Conservation (phyloP, 2,329 filamentous ascomycete genomes). For the Chalara sp. region DNA sequence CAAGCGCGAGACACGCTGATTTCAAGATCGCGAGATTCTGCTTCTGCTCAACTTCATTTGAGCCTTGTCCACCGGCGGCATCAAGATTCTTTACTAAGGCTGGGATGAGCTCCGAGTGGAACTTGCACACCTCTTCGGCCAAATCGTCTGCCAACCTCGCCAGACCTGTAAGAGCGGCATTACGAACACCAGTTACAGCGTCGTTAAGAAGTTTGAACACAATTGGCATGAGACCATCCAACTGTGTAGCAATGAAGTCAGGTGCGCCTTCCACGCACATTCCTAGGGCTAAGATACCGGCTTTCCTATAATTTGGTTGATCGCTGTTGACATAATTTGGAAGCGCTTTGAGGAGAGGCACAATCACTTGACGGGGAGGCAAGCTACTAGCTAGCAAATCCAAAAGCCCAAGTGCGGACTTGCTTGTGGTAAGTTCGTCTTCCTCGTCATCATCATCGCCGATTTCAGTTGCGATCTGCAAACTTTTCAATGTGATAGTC, state of each 20-base stretch:
- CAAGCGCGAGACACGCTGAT: constrained; percentile 81
- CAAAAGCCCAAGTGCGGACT: constrained; percentile 78
- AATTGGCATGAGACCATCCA: constrained; percentile 77
- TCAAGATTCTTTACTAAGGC: constrained; percentile 85
- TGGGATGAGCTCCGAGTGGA: constrained; percentile 79
- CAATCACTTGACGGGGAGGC: constrained; percentile 88
- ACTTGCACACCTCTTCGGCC: constrained; percentile 78
- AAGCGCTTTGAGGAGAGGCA: constrained; percentile 82
- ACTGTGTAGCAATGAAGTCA: constrained; percentile 93
- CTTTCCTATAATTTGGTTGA: constrained; percentile 75
- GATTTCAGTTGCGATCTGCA: constrained; percentile 86
- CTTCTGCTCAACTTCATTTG: constrained; percentile 58
- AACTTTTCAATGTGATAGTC: constrained; percentile 77
- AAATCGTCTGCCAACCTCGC: constrained; percentile 90
- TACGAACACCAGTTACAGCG: constrained; percentile 74
- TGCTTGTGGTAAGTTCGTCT: constrained; percentile 69
- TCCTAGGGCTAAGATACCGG: constrained; percentile 84
- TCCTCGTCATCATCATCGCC: constrained; percentile 68
- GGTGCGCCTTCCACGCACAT: constrained; percentile 95
- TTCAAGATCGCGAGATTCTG: constrained; percentile 82
- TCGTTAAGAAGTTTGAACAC: constrained; percentile 81
- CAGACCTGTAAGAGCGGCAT: constrained; percentile 79
- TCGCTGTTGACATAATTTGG: constrained; percentile 70
- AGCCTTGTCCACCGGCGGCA: constrained; percentile 61
- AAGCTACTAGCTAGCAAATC: constrained; percentile 84